A percentile compares a stretch with the other conserved stretches of the same genome.
Evolutionary conservation across 2,329 filamentous ascomycete genomes (phyloP).

Genomic region (Ascochyta fabae): DNA sequence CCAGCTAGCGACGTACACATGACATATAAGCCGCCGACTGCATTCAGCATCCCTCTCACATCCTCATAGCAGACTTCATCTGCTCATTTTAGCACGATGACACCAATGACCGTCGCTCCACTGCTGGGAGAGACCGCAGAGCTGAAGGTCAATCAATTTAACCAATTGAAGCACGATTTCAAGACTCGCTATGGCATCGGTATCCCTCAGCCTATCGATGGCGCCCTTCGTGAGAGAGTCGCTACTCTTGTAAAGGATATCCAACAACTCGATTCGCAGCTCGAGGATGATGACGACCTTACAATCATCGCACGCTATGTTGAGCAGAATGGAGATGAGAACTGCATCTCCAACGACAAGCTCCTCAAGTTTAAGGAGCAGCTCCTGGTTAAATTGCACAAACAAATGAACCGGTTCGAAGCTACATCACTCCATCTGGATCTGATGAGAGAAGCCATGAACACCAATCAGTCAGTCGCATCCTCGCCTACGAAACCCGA

Average conservation of each 20-base stretch:
- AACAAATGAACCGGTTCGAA: constrained; percentile 61
- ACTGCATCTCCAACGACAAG: constrained; percentile 57
- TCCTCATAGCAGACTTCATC: not conserved
- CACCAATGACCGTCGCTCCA: constrained; percentile 22
- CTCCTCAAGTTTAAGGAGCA: constrained; percentile 57
- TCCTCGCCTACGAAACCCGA: constrained; percentile 17
- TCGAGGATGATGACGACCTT: constrained; percentile 44
- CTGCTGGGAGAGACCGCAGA: constrained; percentile 31
- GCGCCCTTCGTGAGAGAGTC: constrained; percentile 35
- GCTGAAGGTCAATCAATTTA: constrained; percentile 62
- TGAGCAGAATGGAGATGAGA: constrained; percentile 61
- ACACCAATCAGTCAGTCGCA: constrained; percentile 38
- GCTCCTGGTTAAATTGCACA: constrained; percentile 56
- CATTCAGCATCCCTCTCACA: not conserved
- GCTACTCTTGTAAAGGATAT: constrained; percentile 47
- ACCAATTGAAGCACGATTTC: constrained; percentile 59
- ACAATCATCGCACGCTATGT: constrained; percentile 60
- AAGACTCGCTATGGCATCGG: constrained; percentile 53
- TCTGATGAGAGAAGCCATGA: constrained; percentile 52
- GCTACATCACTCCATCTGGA: constrained; percentile 64
- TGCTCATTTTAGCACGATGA: not conserved
- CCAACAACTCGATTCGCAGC: constrained; percentile 43
- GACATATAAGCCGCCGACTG: not conserved
- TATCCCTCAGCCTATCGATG: constrained; percentile 28
- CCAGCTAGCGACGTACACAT: not conserved